phyloP scores from a whole-genome alignment of 768 basidiomycete species.

The Antrodiella citrinella region DNA sequence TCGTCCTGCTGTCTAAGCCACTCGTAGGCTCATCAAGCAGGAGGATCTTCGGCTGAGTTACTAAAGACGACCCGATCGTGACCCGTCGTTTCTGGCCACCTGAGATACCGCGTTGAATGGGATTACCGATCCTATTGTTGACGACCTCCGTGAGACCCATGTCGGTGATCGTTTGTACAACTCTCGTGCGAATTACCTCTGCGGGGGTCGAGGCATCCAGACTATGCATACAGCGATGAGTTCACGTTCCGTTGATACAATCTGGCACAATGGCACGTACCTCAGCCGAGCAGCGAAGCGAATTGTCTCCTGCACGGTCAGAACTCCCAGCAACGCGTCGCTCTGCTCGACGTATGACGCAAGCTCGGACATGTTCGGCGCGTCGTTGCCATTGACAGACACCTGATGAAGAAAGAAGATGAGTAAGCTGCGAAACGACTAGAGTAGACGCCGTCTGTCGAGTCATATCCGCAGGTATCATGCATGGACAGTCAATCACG shows the following conservation, averaged over 20 bases:
- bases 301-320: constrained; percentile 51
- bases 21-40: constrained; percentile 58
- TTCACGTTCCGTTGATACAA: neutral
- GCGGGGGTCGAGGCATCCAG: constrained; percentile 10
- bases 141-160: constrained; percentile 43
- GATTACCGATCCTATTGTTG: constrained; percentile 47
- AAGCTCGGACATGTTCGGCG: constrained; percentile 27
- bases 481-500: no score
- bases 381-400: constrained; percentile 13
- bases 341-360: constrained; percentile 53
- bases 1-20: constrained; percentile 44
- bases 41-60: constrained; percentile 50
- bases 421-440: neutral
- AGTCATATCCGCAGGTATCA: no score
- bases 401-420: constrained; percentile 3
- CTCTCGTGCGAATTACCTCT: constrained; percentile 30
- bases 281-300: constrained; percentile 42
- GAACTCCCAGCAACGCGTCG: constrained; percentile 48
- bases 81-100: constrained; percentile 63
- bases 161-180: constrained; percentile 34
- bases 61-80: constrained; percentile 51
- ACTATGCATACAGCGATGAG: constrained; percentile 4
- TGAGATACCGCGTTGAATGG: constrained; percentile 50
- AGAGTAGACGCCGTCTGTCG: no score
- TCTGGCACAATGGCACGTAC: constrained; percentile 18